Evolutionary conservation across 805 yeast species (phyloP), one percentile per base, ranked within the genome.

Genomic region (Metschnikowia arizonensis): DNA sequence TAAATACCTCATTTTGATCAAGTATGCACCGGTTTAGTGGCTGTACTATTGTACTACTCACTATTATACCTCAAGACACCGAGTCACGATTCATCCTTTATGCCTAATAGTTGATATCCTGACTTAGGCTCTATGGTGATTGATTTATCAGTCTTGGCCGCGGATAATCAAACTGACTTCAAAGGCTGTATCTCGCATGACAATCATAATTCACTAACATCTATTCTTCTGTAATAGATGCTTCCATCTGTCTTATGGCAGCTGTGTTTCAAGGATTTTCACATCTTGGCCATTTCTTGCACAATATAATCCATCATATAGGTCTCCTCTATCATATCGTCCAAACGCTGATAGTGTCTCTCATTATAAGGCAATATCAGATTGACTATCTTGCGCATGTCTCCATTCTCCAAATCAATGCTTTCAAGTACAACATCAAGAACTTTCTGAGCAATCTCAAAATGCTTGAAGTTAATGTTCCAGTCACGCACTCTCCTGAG

Each of bases 381-480:
- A 46, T 85, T 95, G 8, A 91, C 72, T 11, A 82, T 66, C 35
- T 72, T 74, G 65, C 83, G 76, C 51, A 88, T 68, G 1, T 89
- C 90, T 4, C 82, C 81, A 45, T 72, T 72, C 15, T 79, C 80
- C 25, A 83, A 69, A 17, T 75, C 68, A 54, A 79, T 79, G 38
- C 70, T 72, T 33, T 68, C 65, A 48, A 93, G 67, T 28, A 91
- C 65, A 19, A 86, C 82, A 52, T 78, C 74, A 42, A 91, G 73
- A 33, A 89, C 66, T 47, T 80, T 81, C 65, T 91, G 99, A 10
- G 96, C 86, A 45, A 88, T 77, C 42, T 77, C 80, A 58, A 87
- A 87, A 30, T 88, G 82, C 58, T 81, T 80, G 43, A 87, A 85
- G 63, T 88, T 91, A 36, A 95, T 83, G 62, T 93, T 93, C 99